Conservation (phyloP, 2,329 filamentous ascomycete species). For the Phialophora chinensis region DNA sequence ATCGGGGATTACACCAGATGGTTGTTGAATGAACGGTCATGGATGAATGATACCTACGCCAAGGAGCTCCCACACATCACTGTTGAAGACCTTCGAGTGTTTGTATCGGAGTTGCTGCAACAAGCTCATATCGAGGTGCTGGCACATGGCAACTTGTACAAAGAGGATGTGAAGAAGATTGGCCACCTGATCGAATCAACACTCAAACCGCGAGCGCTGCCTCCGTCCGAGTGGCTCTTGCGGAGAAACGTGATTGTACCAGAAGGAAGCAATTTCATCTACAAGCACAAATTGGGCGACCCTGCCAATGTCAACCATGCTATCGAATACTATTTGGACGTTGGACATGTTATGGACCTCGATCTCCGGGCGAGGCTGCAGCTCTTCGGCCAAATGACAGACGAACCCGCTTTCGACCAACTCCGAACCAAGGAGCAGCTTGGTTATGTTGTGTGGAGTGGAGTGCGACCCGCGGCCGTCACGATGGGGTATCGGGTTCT, state of each 20-base stretch:
- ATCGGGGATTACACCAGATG: conserved; percentile 82
- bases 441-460: conserved; percentile 93
- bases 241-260: conserved; percentile 78
- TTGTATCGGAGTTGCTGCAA: conserved; percentile 78
- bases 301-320: conserved; percentile 88
- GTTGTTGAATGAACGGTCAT: conserved; percentile 77
- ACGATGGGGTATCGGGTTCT: conserved; percentile 86
- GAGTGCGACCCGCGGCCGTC: conserved; percentile 72
- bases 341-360: conserved; percentile 73
- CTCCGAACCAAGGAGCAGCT: conserved; percentile 93
- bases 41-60: conserved; percentile 78
- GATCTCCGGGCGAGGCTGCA: conserved; percentile 74
- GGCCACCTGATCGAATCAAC: conserved; percentile 81
- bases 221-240: conserved; percentile 79
- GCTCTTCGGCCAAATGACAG: conserved; percentile 85
- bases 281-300: conserved; percentile 79
- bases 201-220: conserved; percentile 74
- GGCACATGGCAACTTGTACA: conserved; percentile 90
- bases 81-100: conserved; percentile 73
- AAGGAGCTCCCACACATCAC: conserved; percentile 77
- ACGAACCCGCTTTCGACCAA: conserved; percentile 93
- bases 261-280: conserved; percentile 81
- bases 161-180: conserved; percentile 86
- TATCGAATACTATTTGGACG: conserved; percentile 76
- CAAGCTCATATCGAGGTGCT: conserved; percentile 89